Base-by-base conservation (phyloP, 306 rosid genomes). In the Malus orientalis region DNA sequence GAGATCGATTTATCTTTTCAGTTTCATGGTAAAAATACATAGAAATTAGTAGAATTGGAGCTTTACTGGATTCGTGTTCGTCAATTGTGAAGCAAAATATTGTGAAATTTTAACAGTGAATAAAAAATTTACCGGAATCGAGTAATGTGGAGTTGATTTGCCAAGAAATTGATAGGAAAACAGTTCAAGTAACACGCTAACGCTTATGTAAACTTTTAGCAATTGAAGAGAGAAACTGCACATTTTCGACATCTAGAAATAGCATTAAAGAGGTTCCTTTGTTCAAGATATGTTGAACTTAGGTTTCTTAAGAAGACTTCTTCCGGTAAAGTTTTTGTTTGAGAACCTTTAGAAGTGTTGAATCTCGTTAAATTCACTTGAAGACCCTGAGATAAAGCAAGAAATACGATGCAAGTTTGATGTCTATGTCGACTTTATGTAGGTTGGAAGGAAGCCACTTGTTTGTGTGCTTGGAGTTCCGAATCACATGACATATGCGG, bases 401-500 rank as follows among this genome's bases (percentile, higher is more conserved):
- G 30, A 63, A 63, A 1, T 11, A 63, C n/a, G 9, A 15, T 63
- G 42, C 40, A 63, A 60, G 11, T 14, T 75, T 75, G 69, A 74
- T 61, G 5, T 4, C n/a, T 36, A 10, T 36, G 42, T 57, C 11
- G 6, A 25, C 38, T 42, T 80, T 22, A 51, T n/a, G 38, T 84
- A 93, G 98, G 87, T 84, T 76, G 97, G 73, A 73, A 85, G 98
- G 75, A 92, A 92, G 64, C 92, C 92, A 9, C 89, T 92, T 29
- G 89, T 88, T 8, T 92, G 96, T 23, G 97, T 95, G 55, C 85
- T 92, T 38, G 97, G 95, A 70, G 98, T 95, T 23, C 98, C 98
- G 0, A 92, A 95, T 86, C 93, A 95, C 86, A 92, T 95, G 98
- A 95, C 96, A 0, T 92, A 95, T 73, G 98, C 97, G 0, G 98